Percentiles rank a stretch among this genome's conserved stretches.
phyloP scores from a whole-genome alignment of 176 grass and related monocot species.

The Carex parvula region DNA sequence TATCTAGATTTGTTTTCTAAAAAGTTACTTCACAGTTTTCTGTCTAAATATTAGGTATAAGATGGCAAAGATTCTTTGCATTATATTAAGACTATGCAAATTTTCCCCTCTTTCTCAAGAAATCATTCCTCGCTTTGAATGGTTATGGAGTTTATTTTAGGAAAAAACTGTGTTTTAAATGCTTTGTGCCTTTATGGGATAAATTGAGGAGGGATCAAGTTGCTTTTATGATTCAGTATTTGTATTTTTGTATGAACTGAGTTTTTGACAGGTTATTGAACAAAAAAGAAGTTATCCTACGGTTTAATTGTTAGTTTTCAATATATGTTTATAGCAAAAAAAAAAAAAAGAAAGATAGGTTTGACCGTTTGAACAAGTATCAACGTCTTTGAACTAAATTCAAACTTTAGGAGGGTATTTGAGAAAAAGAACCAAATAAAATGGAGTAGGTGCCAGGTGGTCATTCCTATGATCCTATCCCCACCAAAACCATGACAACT shows the following conservation, averaged over 20 bases:
- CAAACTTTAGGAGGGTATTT: neutral
- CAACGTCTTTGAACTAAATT: neutral
- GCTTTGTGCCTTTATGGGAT: too few relatives aligned
- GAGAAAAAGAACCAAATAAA: neutral
- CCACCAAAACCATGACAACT: constrained; percentile 29
- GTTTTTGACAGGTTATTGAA: too few relatives aligned
- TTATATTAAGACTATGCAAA: neutral
- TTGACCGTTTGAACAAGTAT: neutral
- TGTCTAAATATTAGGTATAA: neutral
- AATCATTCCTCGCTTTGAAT: neutral
- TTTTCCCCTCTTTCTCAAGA: neutral
- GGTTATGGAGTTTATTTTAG: too few relatives aligned
- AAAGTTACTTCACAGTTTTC: neutral
- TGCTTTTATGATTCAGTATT: too few relatives aligned
- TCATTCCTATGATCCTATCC: constrained; percentile 31
- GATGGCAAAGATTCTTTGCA: neutral
- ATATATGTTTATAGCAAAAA: neutral
- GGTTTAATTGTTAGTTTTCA: neutral
- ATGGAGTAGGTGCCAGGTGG: constrained; percentile 16
- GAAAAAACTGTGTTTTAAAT: too few relatives aligned
- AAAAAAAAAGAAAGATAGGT: neutral
- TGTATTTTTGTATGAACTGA: too few relatives aligned
- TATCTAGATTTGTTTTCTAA: neutral
- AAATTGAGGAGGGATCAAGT: too few relatives aligned
- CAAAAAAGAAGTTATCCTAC: neutral